These are phyloP conservation scores for Populus davidiana DNA, from an alignment of 345 rosid species.

Conservation along the genomic window DNA sequence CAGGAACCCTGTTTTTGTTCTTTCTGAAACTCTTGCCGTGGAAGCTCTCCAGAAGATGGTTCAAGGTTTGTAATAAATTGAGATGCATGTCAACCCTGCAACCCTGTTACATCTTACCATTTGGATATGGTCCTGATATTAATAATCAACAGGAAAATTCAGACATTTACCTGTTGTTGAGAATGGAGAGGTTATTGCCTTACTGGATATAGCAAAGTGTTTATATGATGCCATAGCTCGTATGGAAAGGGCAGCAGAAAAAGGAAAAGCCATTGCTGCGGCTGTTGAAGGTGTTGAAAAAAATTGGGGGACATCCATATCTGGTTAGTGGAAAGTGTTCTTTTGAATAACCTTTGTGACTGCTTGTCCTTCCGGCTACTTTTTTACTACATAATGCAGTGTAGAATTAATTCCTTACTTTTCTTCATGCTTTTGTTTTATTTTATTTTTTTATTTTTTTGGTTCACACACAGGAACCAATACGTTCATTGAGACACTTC, in stretches of 20 bases:
- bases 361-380: neutral
- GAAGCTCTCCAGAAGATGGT: slow-evolving; percentile 99
- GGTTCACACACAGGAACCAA: slow-evolving; percentile 57
- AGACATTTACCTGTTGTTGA: slow-evolving; percentile 99
- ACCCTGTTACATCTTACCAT: neutral
- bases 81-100: neutral
- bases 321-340: slow-evolving; percentile 51
- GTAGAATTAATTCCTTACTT: neutral
- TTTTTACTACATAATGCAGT: neutral
- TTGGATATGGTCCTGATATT: slow-evolving; percentile 13
- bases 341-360: neutral
- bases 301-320: slow-evolving; percentile 74
- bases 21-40: slow-evolving; percentile 92
- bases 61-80: slow-evolving; percentile 54
- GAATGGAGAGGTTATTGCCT: slow-evolving; percentile 96
- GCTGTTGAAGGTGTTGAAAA: slow-evolving; percentile 99
- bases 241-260: slow-evolving; percentile 98
- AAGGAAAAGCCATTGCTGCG: slow-evolving; percentile 98
- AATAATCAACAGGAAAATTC: slow-evolving; percentile 65
- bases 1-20: slow-evolving; percentile 85
- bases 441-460: slow-evolving; percentile 4
- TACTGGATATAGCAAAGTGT: slow-evolving; percentile 96
- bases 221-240: slow-evolving; percentile 98
- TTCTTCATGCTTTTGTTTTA: neutral
- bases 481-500: slow-evolving; percentile 81